Base-by-base conservation (phyloP, 208 protist species). In the Trichomonas vaginalis region DNA sequence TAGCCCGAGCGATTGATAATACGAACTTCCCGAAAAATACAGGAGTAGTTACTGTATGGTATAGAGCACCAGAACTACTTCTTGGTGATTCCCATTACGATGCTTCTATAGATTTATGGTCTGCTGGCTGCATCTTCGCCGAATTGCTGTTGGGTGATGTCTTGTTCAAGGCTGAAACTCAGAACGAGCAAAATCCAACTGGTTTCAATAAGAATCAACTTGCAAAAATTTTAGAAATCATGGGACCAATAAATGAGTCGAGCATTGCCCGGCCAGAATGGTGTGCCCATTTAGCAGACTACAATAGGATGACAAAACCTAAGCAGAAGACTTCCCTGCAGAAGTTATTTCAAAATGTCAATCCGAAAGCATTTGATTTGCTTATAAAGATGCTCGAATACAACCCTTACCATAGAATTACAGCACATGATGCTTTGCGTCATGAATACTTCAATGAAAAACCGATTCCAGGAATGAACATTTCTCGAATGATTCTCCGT, bases 31-130 rank as follows among this genome's bases (percentile, higher is more conserved):
- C 12, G n/a, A 48, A 51, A 39, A 92, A 92, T 39, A 48, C 27
- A 23, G 86, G 86, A 17, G 86, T 92, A 48, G 86, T 92, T 51
- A 92, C 86, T 39, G 86, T 92, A 2, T 92, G 86, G 86, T 92
- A 92, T 39, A 40, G 86, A 9, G 86, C 86, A 2, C 86, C 86
- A 39, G 86, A 92, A 51, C 42, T 92, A 3, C 45, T 92, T 39
- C 27, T 92, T 15, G 86, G 86, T 39, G 86, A 92, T 47, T 35
- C 40, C 12, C 17, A 92, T 51, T 92, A 92, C 46, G 86, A 92
- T 92, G 0, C 12, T 35, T 35, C 42, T 12, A 92, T 92, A 12
- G 86, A 92, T 51, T 35, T 92, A 48, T 92, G 86, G 86, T 23
- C 86, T 35, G 86, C 86, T 39, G 86, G 86, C 45, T 92, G 86